A percentile compares a stretch with the other conserved stretches of the same genome.
These are phyloP conservation scores for Phaeophleospora eucalypticola DNA, from an alignment of 2,329 filamentous ascomycete species.

Conservation along the genomic window DNA sequence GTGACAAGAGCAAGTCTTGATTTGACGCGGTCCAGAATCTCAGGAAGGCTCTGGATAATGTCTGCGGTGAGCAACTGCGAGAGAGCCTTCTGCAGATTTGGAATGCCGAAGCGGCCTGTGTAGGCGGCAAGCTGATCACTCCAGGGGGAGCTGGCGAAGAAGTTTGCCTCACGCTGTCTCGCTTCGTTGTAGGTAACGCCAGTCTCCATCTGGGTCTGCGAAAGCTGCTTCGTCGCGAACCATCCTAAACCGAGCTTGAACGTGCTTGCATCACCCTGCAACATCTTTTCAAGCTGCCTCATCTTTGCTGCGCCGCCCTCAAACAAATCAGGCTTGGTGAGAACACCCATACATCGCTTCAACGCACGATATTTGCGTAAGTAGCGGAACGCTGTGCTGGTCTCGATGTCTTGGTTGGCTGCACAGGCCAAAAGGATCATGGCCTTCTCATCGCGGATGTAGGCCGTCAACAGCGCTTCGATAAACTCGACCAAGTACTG, in stretches of 20 bases:
- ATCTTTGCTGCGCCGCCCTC: conserved; percentile 38
- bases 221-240: conserved; percentile 67
- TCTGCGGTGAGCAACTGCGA: conserved; percentile 48
- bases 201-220: conserved; percentile 47
- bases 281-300: conserved; percentile 22
- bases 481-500: conserved; percentile 69
- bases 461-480: conserved; percentile 63
- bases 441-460: conserved; percentile 65
- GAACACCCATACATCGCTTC: conserved; percentile 51
- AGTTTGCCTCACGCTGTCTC: conserved; percentile 45
- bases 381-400: conserved; percentile 65
- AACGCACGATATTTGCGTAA: conserved; percentile 44
- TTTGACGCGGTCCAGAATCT: conserved; percentile 43
- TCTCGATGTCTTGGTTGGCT: conserved; percentile 74
- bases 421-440: conserved; percentile 73
- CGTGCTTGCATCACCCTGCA: conserved; percentile 50
- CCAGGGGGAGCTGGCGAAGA: conserved; percentile 52
- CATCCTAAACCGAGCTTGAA: conserved; percentile 70
- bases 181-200: conserved; percentile 46
- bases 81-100: conserved; percentile 46
- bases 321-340: conserved; percentile 80
- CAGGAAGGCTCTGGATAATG: conserved; percentile 39
- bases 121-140: conserved; percentile 36
- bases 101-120: conserved; percentile 49
- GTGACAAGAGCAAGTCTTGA: conserved; percentile 51